Evolutionary conservation across 164 flowering plant species (phyloP), one percentile per base, ranked within the genome.

Genomic region (Brasenia schreberi): DNA sequence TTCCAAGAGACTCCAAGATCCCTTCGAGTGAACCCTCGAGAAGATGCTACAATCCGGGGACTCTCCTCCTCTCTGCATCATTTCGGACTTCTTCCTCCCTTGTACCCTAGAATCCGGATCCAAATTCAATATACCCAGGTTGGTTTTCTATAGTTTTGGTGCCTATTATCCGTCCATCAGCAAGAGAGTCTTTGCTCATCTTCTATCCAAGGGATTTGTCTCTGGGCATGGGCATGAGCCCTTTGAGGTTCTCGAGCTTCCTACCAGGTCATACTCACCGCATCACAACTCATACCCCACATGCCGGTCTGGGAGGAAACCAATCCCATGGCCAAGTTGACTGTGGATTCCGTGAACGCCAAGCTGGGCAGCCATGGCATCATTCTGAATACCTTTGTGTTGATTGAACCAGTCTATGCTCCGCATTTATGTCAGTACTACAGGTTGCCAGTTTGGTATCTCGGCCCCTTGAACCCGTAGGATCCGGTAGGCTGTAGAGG

Each of bases 81-180:
- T 89, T 5, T 75, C 85, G 0, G 90, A 87, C 43, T 62, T 76
- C 73, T 80, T 84, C 74, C 75, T 80, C 27, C 83, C 92, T 0
- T 89, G 96, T 90, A 73, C 83, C 0, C 66, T 72, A 0, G 78
- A 83, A 3, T 42, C 59, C 5, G 83, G 88, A 0, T 68, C 69
- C 1, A 75, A 75, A 18, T 75, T 79, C 43, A 78, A 72, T 0
- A 73, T 89, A 7, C 96, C 90, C 0, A 73, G 82, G 27, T 52
- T 86, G 5, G 74, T 68, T 53, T 85, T 88, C 64, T 77, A 77
- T 53, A 89, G 88, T 2, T 73, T 78, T 0, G 44, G 82, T 33
- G 39, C 39, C 39, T 33, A 33, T 33, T 3, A 1, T 33, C 4
- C 3, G 39, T 83, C 78, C 65, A 73, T 71, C 7, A 0, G n/a